phyloP scores from a whole-genome alignment of 305 asterid species.

The Fraxinus dipetala region DNA sequence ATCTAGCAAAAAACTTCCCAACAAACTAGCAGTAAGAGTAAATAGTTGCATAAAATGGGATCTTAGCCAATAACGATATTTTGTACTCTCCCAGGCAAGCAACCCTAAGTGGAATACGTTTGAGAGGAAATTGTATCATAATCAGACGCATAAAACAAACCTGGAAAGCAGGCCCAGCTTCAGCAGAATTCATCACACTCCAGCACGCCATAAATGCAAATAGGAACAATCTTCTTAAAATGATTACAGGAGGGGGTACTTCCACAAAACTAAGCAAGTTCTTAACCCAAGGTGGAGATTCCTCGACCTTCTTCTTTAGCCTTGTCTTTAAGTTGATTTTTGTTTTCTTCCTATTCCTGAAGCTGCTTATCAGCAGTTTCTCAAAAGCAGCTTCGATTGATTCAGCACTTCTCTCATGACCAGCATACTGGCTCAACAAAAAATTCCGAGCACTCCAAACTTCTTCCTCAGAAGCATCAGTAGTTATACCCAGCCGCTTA shows the following conservation, averaged over 20 bases:
- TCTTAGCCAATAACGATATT: neutral
- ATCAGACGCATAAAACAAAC: slow-evolving; percentile 33
- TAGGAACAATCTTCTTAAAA: slow-evolving; percentile 82
- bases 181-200: slow-evolving; percentile 69
- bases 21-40: neutral
- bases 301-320: slow-evolving; percentile 90
- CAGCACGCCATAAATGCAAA: slow-evolving; percentile 93
- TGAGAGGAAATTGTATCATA: neutral
- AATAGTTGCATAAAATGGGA: neutral
- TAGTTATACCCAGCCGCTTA: slow-evolving; percentile 75
- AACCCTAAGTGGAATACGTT: neutral
- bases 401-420: slow-evolving; percentile 77
- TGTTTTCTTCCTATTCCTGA: slow-evolving; percentile 67
- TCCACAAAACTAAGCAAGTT: slow-evolving; percentile 80
- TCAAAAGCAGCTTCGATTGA: slow-evolving; percentile 93
- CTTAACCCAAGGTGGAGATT: slow-evolving; percentile 95
- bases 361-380: slow-evolving; percentile 79
- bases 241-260: slow-evolving; percentile 75
- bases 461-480: slow-evolving; percentile 90
- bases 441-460: slow-evolving; percentile 93
- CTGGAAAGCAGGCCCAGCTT: slow-evolving; percentile 74
- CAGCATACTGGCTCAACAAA: slow-evolving; percentile 66
- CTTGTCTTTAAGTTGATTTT: slow-evolving; percentile 87
- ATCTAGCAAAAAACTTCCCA: neutral
- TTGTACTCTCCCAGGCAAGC: neutral